Conservation (phyloP, 345 rosid genomes). For the Moricandia arvensis region DNA sequence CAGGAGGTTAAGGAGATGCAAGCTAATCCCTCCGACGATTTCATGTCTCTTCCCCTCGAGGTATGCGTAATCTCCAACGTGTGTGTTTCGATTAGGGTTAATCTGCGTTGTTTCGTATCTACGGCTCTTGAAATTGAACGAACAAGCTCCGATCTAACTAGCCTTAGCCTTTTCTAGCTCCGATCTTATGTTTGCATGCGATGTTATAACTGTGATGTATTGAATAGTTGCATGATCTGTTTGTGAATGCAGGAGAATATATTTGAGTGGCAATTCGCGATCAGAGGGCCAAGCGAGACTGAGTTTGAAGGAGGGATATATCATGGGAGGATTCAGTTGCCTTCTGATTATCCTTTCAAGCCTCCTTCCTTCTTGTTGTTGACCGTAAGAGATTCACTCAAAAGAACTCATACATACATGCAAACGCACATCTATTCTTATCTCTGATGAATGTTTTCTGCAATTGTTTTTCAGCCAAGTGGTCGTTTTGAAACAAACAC, state of each 20-base stretch:
- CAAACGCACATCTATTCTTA: too few relatives aligned
- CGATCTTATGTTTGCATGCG: background rate
- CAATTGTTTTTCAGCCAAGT: conserved; percentile 62
- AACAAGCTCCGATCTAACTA: background rate
- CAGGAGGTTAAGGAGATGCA: conserved; percentile 99
- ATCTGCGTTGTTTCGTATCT: background rate
- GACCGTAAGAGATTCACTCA: conserved; percentile 44
- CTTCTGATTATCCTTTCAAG: conserved; percentile 93
- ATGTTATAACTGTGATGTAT: too few relatives aligned
- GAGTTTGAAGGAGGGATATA: conserved; percentile 97
- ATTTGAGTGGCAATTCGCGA: conserved; percentile 98
- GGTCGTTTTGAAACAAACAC: conserved; percentile 97
- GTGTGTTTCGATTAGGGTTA: background rate
- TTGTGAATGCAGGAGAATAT: conserved; percentile 68
- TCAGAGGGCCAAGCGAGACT: conserved; percentile 75
- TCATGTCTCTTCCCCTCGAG: conserved; percentile 98
- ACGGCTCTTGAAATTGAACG: background rate
- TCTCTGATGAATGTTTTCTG: background rate
- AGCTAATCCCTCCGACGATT: conserved; percentile 95
- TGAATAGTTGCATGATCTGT: background rate
- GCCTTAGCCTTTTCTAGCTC: background rate
- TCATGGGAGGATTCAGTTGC: conserved; percentile 96
- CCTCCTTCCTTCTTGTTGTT: conserved; percentile 96
- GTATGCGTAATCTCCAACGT: conserved; percentile 30
- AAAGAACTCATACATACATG: too few relatives aligned